phyloP scores from a whole-genome alignment of 305 asterid species.

The Salvia sclarea region DNA sequence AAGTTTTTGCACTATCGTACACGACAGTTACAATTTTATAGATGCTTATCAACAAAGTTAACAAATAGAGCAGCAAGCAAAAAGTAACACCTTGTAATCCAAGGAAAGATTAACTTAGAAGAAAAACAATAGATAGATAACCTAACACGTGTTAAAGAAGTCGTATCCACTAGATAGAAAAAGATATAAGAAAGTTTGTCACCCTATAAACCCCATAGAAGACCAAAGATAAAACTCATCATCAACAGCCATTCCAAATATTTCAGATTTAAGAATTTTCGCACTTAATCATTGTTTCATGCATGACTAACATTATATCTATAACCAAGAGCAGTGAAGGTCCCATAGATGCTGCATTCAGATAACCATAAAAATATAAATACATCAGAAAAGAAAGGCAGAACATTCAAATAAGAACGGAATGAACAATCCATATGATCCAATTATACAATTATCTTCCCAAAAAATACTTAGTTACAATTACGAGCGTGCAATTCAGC shows the following conservation, averaged over 20 bases:
- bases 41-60: background rate
- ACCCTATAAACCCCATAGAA: background rate
- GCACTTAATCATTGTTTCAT: background rate
- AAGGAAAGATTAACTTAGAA: background rate
- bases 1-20: constrained; percentile 12
- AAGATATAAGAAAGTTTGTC: background rate
- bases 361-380: constrained; percentile 4
- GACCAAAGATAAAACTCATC: background rate
- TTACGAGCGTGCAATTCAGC: constrained; percentile 25
- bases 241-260: constrained; percentile 14
- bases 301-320: constrained; percentile 8
- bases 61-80: background rate
- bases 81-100: background rate
- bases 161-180: constrained; percentile 1
- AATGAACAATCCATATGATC: constrained; percentile 8
- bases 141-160: background rate
- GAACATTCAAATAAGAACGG: background rate
- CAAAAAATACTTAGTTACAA: constrained; percentile 23
- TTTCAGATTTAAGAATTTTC: background rate
- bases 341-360: constrained; percentile 8
- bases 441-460: constrained; percentile 3
- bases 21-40: background rate
- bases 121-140: background rate
- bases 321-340: constrained; percentile 24
- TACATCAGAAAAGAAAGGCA: constrained; percentile 6